Percentiles rank a stretch among this genome's conserved stretches.
Conservation (phyloP, 495 filamentous ascomycete species). For the Tuber microsphaerosporum region DNA sequence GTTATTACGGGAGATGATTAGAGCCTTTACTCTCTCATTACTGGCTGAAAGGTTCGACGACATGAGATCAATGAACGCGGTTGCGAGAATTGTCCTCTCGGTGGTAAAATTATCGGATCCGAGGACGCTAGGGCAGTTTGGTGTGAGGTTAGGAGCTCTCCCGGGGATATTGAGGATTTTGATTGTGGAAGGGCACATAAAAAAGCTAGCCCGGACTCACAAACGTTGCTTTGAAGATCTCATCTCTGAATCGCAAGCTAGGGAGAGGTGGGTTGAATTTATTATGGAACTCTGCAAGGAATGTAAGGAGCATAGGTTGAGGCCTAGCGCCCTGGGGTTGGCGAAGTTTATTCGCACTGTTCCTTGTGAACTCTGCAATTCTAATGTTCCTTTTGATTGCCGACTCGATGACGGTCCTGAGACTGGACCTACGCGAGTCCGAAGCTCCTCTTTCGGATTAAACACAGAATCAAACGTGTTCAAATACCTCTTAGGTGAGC, state of each 20-base stretch:
- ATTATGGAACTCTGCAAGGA: not conserved
- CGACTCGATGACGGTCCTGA: not conserved
- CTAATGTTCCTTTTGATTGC: not conserved
- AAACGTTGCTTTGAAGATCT: no score
- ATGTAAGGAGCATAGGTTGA: not conserved
- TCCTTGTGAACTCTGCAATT: not conserved
- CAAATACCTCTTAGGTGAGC: no score
- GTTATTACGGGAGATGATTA: no score
- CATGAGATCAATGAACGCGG: no score
- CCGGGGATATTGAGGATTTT: no score
- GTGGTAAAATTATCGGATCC: constrained; percentile 10
- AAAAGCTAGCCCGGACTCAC: no score
- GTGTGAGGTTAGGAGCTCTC: constrained; percentile 9
- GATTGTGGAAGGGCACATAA: no score
- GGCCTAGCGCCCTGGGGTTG: not conserved
- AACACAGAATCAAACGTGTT: not conserved
- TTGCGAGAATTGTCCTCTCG: not conserved
- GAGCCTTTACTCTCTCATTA: no score
- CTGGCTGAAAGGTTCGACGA: no score
- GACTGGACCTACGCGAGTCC: not conserved
- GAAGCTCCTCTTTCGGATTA: not conserved
- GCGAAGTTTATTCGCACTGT: not conserved
- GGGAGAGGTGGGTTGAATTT: not conserved
- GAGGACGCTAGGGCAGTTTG: not conserved
- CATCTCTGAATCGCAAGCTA: not conserved